Conservation (phyloP, 2,329 filamentous ascomycete species). For the Colletotrichum karsti region DNA sequence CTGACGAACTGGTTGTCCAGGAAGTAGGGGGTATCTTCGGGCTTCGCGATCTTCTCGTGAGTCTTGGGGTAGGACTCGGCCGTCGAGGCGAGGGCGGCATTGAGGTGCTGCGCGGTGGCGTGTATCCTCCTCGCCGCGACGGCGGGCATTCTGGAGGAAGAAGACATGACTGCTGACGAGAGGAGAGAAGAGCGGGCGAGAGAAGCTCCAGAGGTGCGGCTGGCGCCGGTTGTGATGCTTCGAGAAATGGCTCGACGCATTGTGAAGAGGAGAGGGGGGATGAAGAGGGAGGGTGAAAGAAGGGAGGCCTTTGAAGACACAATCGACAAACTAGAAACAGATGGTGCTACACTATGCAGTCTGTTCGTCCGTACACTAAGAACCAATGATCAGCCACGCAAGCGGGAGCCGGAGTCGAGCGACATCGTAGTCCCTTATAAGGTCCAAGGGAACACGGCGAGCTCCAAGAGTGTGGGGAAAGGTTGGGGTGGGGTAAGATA, state of each 20-base stretch:
- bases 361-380: conserved; percentile 1
- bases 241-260: conserved; percentile 58
- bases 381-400: conserved; percentile 26
- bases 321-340: conserved; percentile 16
- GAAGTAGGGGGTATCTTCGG: conserved; percentile 81
- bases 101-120: conserved; percentile 65
- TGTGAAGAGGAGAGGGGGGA: conserved; percentile 29
- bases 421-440: conserved; percentile 30
- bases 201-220: conserved; percentile 40
- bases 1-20: conserved; percentile 80
- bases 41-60: conserved; percentile 75
- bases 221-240: conserved; percentile 44
- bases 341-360: neutral
- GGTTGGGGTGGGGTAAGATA: conserved; percentile 27
- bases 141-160: conserved; percentile 35
- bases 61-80: conserved; percentile 72
- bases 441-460: conserved; percentile 17
- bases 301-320: neutral
- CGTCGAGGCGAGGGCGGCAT: conserved; percentile 61
- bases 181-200: conserved; percentile 35
- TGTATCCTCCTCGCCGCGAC: conserved; percentile 62
- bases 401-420: conserved; percentile 12
- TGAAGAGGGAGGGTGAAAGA: neutral
- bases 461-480: conserved; percentile 28
- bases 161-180: conserved; percentile 32